Evolutionary conservation across 2,329 filamentous ascomycete species (phyloP), one percentile per base, ranked within the genome.

Genomic region (Colletotrichum destructivum): DNA sequence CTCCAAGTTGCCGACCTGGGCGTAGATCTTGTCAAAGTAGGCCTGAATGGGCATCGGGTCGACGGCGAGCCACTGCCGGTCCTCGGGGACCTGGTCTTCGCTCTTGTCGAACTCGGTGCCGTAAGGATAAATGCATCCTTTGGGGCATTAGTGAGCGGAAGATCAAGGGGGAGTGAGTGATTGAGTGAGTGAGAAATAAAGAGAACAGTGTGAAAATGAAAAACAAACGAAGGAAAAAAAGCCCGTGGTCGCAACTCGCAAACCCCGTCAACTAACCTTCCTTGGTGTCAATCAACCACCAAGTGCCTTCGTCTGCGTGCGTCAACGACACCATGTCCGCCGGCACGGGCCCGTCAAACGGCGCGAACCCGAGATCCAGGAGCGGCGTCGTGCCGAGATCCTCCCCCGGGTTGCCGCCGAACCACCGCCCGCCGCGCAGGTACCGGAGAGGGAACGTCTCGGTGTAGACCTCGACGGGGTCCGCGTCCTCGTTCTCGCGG

Each of bases 301-400:
- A 73, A 16, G 38, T 61, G 13, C 71, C 71, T 38, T 70, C 71
- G 21, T 73, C 71, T 49, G 62, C 71, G 21, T 73, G 67, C 49
- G 71, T 71, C 66, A 73, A 51, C 51, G 71, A 73, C 23, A 73
- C 59, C 67, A 73, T 71, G 21, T 57, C 71, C 4, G 67, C 44
- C 66, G 71, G 71, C 51, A 73, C 66, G 56, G 66, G 56, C 21
- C 71, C 71, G 44, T 73, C 66, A 18, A 73, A 73, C n/a, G 71
- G 71, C 65, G 69, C 69, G 47, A 71, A 71, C 1, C 69, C 69
- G 13, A 71, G 18, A 5, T 71, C 69, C 59, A 71, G 57, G 42
- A 71, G 54, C 47, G 69, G 44, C 52, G 69, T 69, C 15, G 26
- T 55, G 11, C n/a, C 59, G 18, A 71, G 42, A 5, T 64, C 65